These are phyloP conservation scores for Microbotryomycetes sp. DNA, from an alignment of 1,284 basidiomycete species.

Conservation along the genomic window DNA sequence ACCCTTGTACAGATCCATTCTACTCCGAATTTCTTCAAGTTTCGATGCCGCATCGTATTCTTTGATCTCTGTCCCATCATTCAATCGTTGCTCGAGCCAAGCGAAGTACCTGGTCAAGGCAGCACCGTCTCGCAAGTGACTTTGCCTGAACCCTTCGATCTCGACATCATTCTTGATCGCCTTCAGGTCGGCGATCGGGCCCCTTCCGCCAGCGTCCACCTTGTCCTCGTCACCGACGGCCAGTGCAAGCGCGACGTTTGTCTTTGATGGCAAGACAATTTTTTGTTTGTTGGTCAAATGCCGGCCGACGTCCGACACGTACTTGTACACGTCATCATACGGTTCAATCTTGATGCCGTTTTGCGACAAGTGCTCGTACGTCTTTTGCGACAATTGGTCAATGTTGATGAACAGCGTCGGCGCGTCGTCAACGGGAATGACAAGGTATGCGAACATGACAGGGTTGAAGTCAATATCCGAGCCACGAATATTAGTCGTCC, in stretches of 20 bases:
- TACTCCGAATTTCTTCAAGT: constrained; percentile 70
- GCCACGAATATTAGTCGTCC: constrained; percentile 87
- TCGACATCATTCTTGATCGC: constrained; percentile 84
- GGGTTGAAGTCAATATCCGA: constrained; percentile 79
- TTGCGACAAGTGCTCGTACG: constrained; percentile 51
- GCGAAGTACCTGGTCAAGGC: constrained; percentile 78
- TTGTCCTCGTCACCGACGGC: constrained; percentile 64
- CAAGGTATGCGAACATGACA: constrained; percentile 89
- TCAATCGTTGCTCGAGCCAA: constrained; percentile 82
- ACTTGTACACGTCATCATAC: constrained; percentile 60
- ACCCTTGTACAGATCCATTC: constrained; percentile 72
- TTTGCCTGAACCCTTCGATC: constrained; percentile 79
- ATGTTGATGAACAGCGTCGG: constrained; percentile 63
- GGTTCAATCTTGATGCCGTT: constrained; percentile 47
- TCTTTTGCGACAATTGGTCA: constrained; percentile 54
- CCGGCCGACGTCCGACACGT: constrained; percentile 50
- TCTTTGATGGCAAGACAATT: constrained; percentile 53
- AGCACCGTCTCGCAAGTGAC: constrained; percentile 82
- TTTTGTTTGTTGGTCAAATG: constrained; percentile 37
- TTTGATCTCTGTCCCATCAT: constrained; percentile 55
- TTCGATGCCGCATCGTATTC: constrained; percentile 76
- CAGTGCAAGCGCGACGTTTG: constrained; percentile 65
- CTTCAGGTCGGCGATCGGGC: constrained; percentile 69
- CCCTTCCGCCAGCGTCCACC: constrained; percentile 56
- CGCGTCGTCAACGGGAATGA: constrained; percentile 60